Base-by-base conservation (phyloP, 345 rosid species). In the Ailanthus altissimus region DNA sequence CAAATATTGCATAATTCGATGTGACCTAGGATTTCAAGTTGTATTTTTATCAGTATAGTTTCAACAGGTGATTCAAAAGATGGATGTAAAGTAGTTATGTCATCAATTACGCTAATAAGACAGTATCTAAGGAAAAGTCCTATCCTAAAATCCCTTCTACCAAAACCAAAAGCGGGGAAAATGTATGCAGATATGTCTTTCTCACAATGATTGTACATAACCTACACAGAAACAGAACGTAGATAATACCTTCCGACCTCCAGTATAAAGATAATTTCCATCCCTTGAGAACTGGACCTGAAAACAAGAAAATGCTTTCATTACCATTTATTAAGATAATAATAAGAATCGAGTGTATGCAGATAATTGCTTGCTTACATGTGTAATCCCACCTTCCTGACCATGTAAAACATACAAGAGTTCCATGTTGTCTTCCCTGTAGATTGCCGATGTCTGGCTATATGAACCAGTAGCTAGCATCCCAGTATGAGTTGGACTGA, bases 391-490 rank as follows among this genome's bases (percentile, higher is more conserved):
- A 61, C 97, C 97, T 86, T 92, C 97, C 80, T 96, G 99, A 66
- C 99, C 98, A 86, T 93, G 97, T 75, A 96, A 84, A 81, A 96
- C 82, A 70, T 93, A 96, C 32, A 93, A 80, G 50, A 91, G 93
- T 86, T 96, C 99, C 99, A 96, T 93, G 76, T 92, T 93, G 64
- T 96, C 98, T 85, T 96, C 99, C 80, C 90, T 90, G 77, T 90
- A 92, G 72, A 96, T 81, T 70, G 97, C 98, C 72, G 97, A 89
- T 53, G 91, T 93, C 75, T 88, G 97, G 75, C 92, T 87, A 65
- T 92, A 96, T 75, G 99, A 96, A 32, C 99, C 99, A 20, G 89
- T 85, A 74, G 99, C 99, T 80, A 96, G 87, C 91, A 96, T 81
- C 75, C 98, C 98, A 50, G 85, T 87, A 75, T 88, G 91, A 67